Evolutionary conservation across 768 basidiomycete species (phyloP), one percentile per base, ranked within the genome.

Genomic region (Lactarius sanguifluus): DNA sequence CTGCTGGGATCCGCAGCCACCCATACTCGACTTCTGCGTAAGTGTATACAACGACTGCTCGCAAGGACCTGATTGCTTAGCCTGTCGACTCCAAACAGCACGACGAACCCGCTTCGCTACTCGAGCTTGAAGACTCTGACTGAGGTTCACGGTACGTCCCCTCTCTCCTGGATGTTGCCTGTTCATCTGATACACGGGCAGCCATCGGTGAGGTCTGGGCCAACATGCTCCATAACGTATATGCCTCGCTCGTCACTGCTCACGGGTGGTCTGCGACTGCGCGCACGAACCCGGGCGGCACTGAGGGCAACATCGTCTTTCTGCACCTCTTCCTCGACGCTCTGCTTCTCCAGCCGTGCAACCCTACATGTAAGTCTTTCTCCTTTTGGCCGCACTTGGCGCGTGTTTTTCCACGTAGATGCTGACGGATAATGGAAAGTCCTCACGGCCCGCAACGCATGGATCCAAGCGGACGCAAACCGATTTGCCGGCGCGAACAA

Each of bases 121-220:
- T 76, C 78, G 1, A 76, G 73, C 55, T 61, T 83, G 54, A 69
- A 73, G 60, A 73, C 71, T 1, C 75, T 79, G 38, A 76, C 69
- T 16, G 83, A 85, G 70, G 82, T 83, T n/a, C 84, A 85, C 71
- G 73, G 81, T 81, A 75, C 73, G 76, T n/a, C 57, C 28, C 10
- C 13, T 73, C 38, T 15, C 62, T 55, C 60, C 30, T 25, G 0
- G 1, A 1, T 3, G 18, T 23, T 7, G 8, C 20, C 54, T 30
- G 32, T 10, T 62, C 62, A 45, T 56, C 45, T 43, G 59, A 54
- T 9, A 30, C 55, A 4, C 16, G 55, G 30, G 34, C 60, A 79
- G 79, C 71, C 57, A 85, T 87, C 63, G 87, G 87, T 55, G 86
- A 88, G 72, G 81, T 88, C 63, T 82, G 81, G 81, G 81, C 81